A percentile compares a stretch with the other conserved stretches of the same genome.
Conservation (phyloP, 495 filamentous ascomycete genomes). For the Bryoglossum gracile region DNA sequence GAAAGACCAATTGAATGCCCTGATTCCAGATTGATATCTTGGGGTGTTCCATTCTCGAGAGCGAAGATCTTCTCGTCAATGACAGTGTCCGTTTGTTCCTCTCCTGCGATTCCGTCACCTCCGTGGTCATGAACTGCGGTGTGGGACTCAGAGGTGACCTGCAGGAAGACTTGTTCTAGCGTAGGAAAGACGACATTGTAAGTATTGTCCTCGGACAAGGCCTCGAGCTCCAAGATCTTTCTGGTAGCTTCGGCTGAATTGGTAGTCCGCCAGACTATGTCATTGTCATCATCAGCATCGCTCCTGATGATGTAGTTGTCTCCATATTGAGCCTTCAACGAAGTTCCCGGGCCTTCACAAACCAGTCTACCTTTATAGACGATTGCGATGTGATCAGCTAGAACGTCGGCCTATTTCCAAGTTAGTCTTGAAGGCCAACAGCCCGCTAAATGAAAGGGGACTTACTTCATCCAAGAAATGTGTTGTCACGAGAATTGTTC, state of each 20-base stretch:
- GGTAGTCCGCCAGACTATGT: conserved; percentile 14
- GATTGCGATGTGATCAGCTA: conserved; percentile 32
- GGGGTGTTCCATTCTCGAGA: conserved; percentile 8
- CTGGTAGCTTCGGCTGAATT: conserved; percentile 20
- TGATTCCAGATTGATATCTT: conserved; percentile 19
- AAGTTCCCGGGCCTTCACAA: conserved; percentile 27
- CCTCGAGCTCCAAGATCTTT: conserved; percentile 22
- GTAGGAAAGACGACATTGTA: conserved; percentile 21
- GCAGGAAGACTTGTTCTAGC: conserved; percentile 21
- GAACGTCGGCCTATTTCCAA: conserved; percentile 24
- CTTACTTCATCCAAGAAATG: conserved; percentile 32
- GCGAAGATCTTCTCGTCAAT: conserved; percentile 20
- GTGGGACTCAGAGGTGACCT: conserved; percentile 16
- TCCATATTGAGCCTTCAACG: conserved; percentile 25
- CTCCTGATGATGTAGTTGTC: conserved; percentile 18
- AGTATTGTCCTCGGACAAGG: conserved; percentile 11
- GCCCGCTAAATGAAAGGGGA: not conserved
- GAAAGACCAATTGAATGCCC: conserved; percentile 19
- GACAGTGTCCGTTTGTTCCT: conserved; percentile 8
- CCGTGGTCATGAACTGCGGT: conserved; percentile 16
- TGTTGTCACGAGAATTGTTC: conserved; percentile 32
- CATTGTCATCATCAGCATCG: conserved; percentile 8
- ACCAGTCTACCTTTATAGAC: conserved; percentile 30
- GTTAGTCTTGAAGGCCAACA: not conserved
- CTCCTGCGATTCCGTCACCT: conserved; percentile 22